Conservation (phyloP, 257 asterid species). For the Nemophila menziesii region DNA sequence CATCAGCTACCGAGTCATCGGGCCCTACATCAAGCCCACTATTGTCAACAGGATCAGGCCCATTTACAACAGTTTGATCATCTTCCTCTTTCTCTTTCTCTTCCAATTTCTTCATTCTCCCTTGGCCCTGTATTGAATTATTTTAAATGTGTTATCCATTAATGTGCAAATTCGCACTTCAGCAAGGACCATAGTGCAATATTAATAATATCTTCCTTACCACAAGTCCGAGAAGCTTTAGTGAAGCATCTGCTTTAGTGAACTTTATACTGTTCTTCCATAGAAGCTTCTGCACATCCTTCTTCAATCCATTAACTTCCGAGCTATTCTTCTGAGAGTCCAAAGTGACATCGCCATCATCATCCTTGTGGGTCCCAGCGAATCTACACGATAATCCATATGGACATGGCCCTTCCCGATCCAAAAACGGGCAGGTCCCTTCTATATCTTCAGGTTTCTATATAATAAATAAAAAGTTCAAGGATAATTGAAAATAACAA, state of each 20-base stretch:
- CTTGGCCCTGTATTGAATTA: conserved; percentile 14
- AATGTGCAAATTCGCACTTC: background rate
- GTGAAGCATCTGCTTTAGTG: conserved; percentile 63
- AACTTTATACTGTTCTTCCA: conserved; percentile 92
- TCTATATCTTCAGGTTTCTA: conserved; percentile 89
- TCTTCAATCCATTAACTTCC: conserved; percentile 55
- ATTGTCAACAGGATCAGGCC: background rate
- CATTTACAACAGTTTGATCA: conserved; percentile 9
- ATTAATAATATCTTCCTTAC: conserved; percentile 17
- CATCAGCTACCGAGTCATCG: conserved; percentile 28
- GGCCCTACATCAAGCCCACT: conserved; percentile 14
- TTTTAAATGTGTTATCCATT: no score
- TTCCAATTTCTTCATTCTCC: conserved; percentile 14
- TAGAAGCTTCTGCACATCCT: conserved; percentile 86
- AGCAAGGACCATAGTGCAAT: background rate
- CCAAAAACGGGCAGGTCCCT: conserved; percentile 68
- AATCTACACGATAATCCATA: conserved; percentile 82
- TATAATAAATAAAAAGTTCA: conserved; percentile 2
- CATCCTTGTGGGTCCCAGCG: conserved; percentile 54
- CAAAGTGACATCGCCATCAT: conserved; percentile 10
- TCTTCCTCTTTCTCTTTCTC: conserved; percentile 33
- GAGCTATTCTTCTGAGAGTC: conserved; percentile 16
- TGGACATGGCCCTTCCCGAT: conserved; percentile 53
- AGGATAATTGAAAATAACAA: no score
- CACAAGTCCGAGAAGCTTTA: conserved; percentile 67